phyloP scores from a whole-genome alignment of 1,139 yeast genomes.

The Kurtzmaniella quercitrusa region DNA sequence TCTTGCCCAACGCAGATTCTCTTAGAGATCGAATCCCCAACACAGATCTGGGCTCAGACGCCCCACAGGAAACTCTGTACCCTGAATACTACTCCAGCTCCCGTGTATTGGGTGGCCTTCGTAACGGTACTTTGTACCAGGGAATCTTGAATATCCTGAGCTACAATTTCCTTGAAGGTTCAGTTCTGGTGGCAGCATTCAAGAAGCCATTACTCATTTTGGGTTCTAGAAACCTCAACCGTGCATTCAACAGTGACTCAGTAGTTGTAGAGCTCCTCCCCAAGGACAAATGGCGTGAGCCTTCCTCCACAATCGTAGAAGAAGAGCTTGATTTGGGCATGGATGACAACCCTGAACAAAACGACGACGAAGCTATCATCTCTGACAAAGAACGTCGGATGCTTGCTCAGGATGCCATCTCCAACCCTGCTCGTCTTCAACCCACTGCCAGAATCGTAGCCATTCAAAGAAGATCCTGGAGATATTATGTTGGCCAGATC shows the following conservation, averaged over 20 bases:
- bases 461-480: conserved; percentile 86
- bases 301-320: conserved; percentile 74
- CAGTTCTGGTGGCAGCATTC: conserved; percentile 67
- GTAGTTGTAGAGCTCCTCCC: conserved; percentile 91
- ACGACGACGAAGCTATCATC: conserved; percentile 38
- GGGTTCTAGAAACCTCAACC: conserved; percentile 81
- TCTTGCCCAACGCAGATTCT: conserved; percentile 69
- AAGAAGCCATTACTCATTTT: conserved; percentile 77
- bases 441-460: conserved; percentile 95
- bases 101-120: conserved; percentile 84
- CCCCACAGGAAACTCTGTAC: conserved; percentile 52
- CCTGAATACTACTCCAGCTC: conserved; percentile 79
- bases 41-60: conserved; percentile 22
- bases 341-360: conserved; percentile 39
- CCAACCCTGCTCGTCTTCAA: conserved; percentile 49
- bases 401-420: conserved; percentile 75
- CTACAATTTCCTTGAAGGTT: conserved; percentile 86
- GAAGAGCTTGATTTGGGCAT: conserved; percentile 61
- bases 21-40: conserved; percentile 79
- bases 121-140: conserved; percentile 82
- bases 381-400: conserved; percentile 74
- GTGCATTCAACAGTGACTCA: conserved; percentile 88
- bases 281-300: conserved; percentile 81
- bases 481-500: conserved; percentile 93
- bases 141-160: conserved; percentile 79